Conservation (phyloP, 305 asterid species). For the Solanum hybrid region DNA sequence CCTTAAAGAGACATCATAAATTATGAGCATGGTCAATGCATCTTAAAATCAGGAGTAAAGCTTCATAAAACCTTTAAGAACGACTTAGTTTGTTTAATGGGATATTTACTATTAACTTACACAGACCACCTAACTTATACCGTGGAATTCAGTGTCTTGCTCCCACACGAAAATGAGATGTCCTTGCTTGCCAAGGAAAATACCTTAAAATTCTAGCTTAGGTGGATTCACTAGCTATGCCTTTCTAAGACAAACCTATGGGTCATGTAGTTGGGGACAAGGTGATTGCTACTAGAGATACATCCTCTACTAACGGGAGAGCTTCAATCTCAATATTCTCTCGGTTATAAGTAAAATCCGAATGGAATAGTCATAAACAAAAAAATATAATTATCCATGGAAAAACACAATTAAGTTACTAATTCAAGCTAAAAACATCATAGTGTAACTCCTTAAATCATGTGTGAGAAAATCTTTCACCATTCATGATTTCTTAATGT, state of each 20-base stretch:
- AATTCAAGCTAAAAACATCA: background rate
- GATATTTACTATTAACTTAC: background rate
- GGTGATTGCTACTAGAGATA: background rate
- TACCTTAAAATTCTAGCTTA: too few species aligned
- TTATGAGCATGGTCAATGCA: background rate
- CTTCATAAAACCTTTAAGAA: background rate
- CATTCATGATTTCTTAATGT: background rate
- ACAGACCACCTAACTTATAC: background rate
- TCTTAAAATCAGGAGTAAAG: background rate
- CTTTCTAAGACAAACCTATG: background rate
- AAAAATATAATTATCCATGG: background rate
- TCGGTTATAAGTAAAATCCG: background rate
- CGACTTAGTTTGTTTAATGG: background rate
- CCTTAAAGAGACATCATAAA: background rate
- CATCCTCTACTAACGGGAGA: background rate
- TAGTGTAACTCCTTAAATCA: background rate
- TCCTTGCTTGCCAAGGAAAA: background rate
- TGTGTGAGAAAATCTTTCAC: background rate
- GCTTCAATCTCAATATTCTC: background rate
- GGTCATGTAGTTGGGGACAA: background rate
- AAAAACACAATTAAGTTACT: background rate
- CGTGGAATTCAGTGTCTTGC: background rate
- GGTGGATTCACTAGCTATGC: background rate
- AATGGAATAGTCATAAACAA: background rate
- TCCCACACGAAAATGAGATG: background rate